Evolutionary conservation across 176 grass and related monocot genomes (phyloP).

Genomic region (Aegilops umbellulata): DNA sequence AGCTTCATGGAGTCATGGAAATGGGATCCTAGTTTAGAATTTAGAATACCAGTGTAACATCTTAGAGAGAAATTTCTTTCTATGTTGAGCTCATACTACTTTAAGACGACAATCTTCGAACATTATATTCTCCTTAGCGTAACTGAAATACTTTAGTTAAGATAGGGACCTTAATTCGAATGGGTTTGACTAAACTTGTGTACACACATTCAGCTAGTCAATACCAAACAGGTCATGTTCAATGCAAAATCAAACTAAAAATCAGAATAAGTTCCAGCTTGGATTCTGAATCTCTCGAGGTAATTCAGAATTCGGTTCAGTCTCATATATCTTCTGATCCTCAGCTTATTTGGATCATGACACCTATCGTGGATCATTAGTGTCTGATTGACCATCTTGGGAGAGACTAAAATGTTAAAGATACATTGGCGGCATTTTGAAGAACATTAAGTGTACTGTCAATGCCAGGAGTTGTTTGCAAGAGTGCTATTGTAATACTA

Average conservation of each 20-base stretch:
- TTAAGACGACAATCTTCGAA: background rate
- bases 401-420: background rate
- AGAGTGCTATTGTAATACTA: background rate
- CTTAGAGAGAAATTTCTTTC: background rate
- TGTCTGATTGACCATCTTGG: too few species aligned
- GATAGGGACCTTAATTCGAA: background rate
- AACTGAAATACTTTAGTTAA: background rate
- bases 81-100: background rate
- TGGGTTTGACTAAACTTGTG: background rate
- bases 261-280: background rate
- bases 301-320: background rate
- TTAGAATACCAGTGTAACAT: background rate
- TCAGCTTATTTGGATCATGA: background rate
- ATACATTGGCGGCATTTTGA: too few species aligned
- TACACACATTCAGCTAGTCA: background rate
- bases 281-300: background rate
- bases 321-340: background rate
- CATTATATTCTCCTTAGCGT: background rate
- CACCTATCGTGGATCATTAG: too few species aligned
- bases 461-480: too few species aligned
- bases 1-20: conserved; percentile 4
- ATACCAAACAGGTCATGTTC: background rate
- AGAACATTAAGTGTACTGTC: too few species aligned
- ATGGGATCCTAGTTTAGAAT: background rate
- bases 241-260: background rate